Evolutionary conservation across 345 rosid genomes (phyloP).

Genomic region (Bruguiera parviflora): DNA sequence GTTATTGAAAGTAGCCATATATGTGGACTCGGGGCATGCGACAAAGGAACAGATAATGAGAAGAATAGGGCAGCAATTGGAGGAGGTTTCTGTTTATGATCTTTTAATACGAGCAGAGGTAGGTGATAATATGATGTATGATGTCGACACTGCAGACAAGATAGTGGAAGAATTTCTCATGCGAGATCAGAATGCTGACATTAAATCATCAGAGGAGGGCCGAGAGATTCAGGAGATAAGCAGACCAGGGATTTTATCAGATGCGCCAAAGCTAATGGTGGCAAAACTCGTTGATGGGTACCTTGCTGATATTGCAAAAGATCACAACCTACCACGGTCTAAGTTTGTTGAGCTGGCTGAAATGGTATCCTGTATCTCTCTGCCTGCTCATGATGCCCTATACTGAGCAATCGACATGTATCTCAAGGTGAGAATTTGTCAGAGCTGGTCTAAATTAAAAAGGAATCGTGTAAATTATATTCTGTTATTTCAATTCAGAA

Average conservation of each 20-base stretch:
- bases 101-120: slow-evolving; percentile 54
- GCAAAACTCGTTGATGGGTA: slow-evolving; percentile 70
- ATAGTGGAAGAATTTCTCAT: slow-evolving; percentile 55
- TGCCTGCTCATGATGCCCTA: slow-evolving; percentile 79
- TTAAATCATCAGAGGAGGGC: slow-evolving; percentile 36
- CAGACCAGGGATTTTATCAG: slow-evolving; percentile 59
- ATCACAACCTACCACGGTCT: slow-evolving; percentile 48
- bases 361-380: slow-evolving; percentile 51
- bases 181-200: slow-evolving; percentile 47
- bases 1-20: slow-evolving; percentile 64
- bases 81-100: slow-evolving; percentile 68
- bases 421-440: slow-evolving; percentile 52
- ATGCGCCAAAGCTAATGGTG: slow-evolving; percentile 83
- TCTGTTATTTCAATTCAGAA: no score
- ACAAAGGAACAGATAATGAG: slow-evolving; percentile 44
- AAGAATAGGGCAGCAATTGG: slow-evolving; percentile 70
- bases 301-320: slow-evolving; percentile 75
- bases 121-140: slow-evolving; percentile 48
- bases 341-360: slow-evolving; percentile 69
- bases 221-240: slow-evolving; percentile 38
- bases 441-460: neutral
- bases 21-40: slow-evolving; percentile 47
- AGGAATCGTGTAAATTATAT: neutral
- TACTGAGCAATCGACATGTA: slow-evolving; percentile 83
- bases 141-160: slow-evolving; percentile 55